phyloP scores from a whole-genome alignment of 306 rosid species.

The Trifolium subterraneum region DNA sequence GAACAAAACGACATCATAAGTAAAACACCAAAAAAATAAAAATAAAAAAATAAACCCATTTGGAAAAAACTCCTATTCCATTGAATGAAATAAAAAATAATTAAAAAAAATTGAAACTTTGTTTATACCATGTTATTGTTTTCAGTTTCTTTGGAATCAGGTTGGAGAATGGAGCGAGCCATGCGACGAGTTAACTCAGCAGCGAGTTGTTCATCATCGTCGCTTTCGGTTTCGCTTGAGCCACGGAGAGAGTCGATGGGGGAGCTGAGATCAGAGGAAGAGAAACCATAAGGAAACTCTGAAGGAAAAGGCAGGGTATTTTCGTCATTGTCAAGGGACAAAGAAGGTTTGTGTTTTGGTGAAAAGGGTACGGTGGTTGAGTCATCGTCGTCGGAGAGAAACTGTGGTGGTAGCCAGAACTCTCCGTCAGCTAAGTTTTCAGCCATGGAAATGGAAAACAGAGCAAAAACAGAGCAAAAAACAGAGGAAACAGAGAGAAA shows the following conservation, averaged over 20 bases:
- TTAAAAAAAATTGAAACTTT: background rate
- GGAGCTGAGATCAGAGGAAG: conserved; percentile 52
- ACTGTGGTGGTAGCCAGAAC: conserved; percentile 82
- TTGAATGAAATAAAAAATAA: background rate
- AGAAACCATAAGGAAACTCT: conserved; percentile 43
- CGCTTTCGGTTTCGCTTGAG: conserved; percentile 83
- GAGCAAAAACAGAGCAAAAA: background rate
- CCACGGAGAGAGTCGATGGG: conserved; percentile 61
- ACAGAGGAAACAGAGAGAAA: background rate
- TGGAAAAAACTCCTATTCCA: background rate
- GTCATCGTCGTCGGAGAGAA: conserved; percentile 63
- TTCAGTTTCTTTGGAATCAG: conserved; percentile 9
- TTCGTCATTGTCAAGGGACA: background rate
- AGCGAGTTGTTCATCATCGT: conserved; percentile 67
- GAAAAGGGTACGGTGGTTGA: background rate
- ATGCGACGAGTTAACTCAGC: conserved; percentile 65
- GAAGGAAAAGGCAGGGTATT: conserved; percentile 42
- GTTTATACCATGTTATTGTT: conserved; percentile 45
- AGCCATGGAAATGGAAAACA: conserved; percentile 44
- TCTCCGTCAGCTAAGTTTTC: conserved; percentile 65
- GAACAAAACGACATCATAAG: background rate
- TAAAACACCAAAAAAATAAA: background rate
- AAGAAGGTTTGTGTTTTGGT: background rate
- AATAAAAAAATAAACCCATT: background rate
- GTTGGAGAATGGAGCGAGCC: conserved; percentile 53